Conservation (phyloP, 495 filamentous ascomycete species). For the Sordaria brevicollis region DNA sequence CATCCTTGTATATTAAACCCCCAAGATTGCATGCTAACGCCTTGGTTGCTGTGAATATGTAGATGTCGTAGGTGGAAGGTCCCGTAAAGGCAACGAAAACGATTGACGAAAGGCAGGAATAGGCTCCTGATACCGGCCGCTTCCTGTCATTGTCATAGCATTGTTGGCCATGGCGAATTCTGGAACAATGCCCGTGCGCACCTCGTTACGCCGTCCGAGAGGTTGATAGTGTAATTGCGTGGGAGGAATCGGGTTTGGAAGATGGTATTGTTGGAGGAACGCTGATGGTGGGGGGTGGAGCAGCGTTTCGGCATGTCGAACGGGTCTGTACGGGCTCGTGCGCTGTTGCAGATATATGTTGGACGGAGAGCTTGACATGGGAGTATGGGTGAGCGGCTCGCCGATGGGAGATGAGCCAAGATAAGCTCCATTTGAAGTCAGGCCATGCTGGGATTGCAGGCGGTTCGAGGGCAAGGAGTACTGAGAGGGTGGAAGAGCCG, state of each 20-base stretch:
- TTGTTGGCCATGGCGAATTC: conserved; percentile 39
- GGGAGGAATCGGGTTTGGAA: conserved; percentile 34
- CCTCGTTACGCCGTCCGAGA: conserved; percentile 66
- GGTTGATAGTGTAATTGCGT: conserved; percentile 96
- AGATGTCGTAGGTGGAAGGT: neutral
- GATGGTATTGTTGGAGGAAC: conserved; percentile 65
- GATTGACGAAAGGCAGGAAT: neutral
- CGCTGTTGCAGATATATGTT: conserved; percentile 48
- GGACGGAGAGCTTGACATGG: conserved; percentile 45
- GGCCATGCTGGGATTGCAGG: conserved; percentile 21
- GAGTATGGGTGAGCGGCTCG: conserved; percentile 43
- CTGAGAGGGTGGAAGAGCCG: conserved; percentile 10
- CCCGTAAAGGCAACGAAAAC: neutral
- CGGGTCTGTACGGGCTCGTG: conserved; percentile 81
- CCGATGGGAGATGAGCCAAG: conserved; percentile 40
- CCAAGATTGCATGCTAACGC: neutral
- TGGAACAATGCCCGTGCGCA: conserved; percentile 73
- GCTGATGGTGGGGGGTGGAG: conserved; percentile 78
- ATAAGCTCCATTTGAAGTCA: conserved; percentile 18
- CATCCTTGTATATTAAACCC: neutral
- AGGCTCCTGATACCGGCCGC: neutral
- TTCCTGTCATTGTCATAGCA: neutral
- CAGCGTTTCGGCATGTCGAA: conserved; percentile 79
- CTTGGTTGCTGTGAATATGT: neutral
- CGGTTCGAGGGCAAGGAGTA: conserved; percentile 38